A percentile compares a stretch with the other conserved stretches of the same genome.
Evolutionary conservation across 306 rosid genomes (phyloP).

Genomic region (Trifolium pratense): DNA sequence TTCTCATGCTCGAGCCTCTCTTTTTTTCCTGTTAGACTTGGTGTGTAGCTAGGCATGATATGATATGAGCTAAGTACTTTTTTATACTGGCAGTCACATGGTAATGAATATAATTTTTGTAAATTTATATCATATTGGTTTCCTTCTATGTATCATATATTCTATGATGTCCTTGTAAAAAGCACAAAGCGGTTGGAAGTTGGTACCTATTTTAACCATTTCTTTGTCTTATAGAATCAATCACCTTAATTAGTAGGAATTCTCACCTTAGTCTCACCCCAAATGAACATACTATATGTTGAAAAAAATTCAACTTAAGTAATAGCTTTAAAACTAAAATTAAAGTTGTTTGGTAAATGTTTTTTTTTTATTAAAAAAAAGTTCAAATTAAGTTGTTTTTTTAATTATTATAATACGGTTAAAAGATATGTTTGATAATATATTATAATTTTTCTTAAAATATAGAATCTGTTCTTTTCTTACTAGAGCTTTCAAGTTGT

Average conservation of each 20-base stretch:
- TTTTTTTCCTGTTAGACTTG: conserved; percentile 32
- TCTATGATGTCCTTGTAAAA: conserved; percentile 45
- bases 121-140: conserved; percentile 42
- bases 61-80: conserved; percentile 40
- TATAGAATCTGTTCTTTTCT: too few species aligned
- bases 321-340: too few species aligned
- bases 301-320: conserved; percentile 19
- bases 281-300: conserved; percentile 31
- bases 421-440: too few species aligned
- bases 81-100: conserved; percentile 46
- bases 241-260: conserved; percentile 34
- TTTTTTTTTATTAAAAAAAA: too few species aligned
- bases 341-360: too few species aligned
- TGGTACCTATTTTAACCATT: conserved; percentile 27
- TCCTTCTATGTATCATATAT: conserved; percentile 31
- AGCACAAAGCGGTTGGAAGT: conserved; percentile 52
- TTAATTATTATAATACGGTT: too few species aligned
- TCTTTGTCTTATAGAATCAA: conserved; percentile 34
- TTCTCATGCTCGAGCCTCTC: conserved; percentile 27
- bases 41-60: conserved; percentile 47
- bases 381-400: too few species aligned
- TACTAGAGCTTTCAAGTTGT: too few species aligned
- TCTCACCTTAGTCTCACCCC: conserved; percentile 19
- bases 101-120: conserved; percentile 50
- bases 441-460: too few species aligned